Evolutionary conservation across 2,329 filamentous ascomycete species (phyloP).

Genomic region (Aschersonia sp.): DNA sequence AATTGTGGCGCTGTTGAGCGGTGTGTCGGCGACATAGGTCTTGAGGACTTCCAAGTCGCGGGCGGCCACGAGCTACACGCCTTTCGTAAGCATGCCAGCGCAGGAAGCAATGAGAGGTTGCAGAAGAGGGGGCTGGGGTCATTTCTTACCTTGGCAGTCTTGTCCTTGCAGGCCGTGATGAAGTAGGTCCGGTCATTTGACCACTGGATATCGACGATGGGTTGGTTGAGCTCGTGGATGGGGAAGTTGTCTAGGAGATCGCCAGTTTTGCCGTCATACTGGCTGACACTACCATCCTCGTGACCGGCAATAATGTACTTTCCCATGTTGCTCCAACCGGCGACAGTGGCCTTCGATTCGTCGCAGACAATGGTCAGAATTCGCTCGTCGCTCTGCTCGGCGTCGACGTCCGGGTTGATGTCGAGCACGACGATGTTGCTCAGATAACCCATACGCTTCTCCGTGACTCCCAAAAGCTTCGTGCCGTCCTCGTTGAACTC

Average conservation of each 20-base stretch:
- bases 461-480: conserved; percentile 82
- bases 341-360: conserved; percentile 92
- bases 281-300: conserved; percentile 85
- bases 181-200: conserved; percentile 89
- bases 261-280: conserved; percentile 85
- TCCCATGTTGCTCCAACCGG: conserved; percentile 85
- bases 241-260: conserved; percentile 69
- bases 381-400: conserved; percentile 73
- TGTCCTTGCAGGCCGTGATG: conserved; percentile 96
- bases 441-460: conserved; percentile 95
- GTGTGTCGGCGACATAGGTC: conserved; percentile 82
- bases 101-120: conserved; percentile 3
- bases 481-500: conserved; percentile 93
- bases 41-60: conserved; percentile 85
- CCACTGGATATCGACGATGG: conserved; percentile 92
- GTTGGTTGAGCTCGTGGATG: conserved; percentile 70
- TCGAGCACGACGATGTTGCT: conserved; percentile 89
- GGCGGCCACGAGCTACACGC: conserved; percentile 56
- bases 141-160: conserved; percentile 64
- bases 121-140: no score
- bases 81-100: neutral
- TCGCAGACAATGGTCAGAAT: conserved; percentile 80
- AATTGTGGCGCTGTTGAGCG: conserved; percentile 88
- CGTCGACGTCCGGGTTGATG: conserved; percentile 69
- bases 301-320: conserved; percentile 97